A percentile compares a stretch with the other conserved stretches of the same genome.
Conservation (phyloP, 116 monocot genomes). For the Iris pallida region DNA sequence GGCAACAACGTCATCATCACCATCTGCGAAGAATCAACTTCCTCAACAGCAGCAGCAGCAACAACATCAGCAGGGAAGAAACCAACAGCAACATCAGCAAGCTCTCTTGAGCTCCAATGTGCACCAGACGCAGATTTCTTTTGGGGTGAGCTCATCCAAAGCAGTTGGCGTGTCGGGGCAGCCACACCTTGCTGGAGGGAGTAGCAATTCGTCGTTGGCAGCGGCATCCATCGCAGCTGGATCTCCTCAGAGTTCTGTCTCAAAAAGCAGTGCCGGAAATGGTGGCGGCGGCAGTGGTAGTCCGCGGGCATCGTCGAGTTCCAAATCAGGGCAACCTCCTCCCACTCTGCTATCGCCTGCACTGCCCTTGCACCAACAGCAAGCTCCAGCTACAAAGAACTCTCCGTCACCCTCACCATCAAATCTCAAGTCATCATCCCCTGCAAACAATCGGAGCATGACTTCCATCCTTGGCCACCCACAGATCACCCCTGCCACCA, state of each 20-base stretch:
- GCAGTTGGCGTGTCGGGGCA: background rate
- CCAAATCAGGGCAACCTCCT: conserved; percentile 11
- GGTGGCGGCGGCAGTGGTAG: conserved; percentile 14
- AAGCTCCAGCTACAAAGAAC: conserved; percentile 33
- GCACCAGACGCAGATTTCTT: conserved; percentile 44
- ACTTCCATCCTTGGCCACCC: conserved; percentile 76
- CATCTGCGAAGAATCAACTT: conserved; percentile 20
- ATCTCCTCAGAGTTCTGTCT: conserved; percentile 31
- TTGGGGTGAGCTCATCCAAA: conserved; percentile 29
- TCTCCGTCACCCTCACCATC: conserved; percentile 35
- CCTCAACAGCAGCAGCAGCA: conserved; percentile 21
- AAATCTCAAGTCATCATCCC: conserved; percentile 22
- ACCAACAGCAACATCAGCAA: conserved; percentile 14
- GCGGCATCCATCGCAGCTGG: conserved; percentile 22
- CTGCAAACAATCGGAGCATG: conserved; percentile 26
- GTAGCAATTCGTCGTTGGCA: conserved; percentile 15
- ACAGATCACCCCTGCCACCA: conserved; percentile 21
- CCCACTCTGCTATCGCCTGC: background rate
- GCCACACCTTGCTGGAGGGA: conserved; percentile 15
- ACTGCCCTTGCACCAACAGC: conserved; percentile 21
- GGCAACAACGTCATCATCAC: conserved; percentile 6
- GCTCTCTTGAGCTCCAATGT: background rate
- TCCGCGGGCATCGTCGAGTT: conserved; percentile 23
- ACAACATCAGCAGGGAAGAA: conserved; percentile 13
- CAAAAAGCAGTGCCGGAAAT: conserved; percentile 13